These are phyloP conservation scores for Myrica gale DNA, from an alignment of 306 rosid genomes.

Conservation along the genomic window DNA sequence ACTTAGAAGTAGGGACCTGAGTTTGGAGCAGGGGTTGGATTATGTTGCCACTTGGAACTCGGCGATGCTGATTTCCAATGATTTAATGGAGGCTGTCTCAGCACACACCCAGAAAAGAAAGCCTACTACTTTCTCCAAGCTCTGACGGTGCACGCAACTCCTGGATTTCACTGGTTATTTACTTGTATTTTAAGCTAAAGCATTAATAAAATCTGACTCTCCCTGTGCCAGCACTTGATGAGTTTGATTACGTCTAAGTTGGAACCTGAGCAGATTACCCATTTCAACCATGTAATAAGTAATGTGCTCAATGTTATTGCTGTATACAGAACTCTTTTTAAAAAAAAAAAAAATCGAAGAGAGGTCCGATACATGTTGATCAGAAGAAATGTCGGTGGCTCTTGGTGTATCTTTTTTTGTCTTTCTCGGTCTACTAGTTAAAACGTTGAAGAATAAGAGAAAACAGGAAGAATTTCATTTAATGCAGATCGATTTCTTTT, in stretches of 20 bases:
- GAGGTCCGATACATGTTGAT: too few relatives aligned
- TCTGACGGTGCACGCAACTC: slow-evolving; percentile 32
- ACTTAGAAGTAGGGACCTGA: slow-evolving; percentile 68
- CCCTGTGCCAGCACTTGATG: neutral
- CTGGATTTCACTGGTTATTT: neutral
- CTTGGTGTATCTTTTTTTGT: too few relatives aligned
- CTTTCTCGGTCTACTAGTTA: too few relatives aligned
- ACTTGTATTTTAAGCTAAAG: neutral
- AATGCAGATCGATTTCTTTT: too few relatives aligned
- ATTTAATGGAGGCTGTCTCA: slow-evolving; percentile 56
- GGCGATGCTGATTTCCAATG: slow-evolving; percentile 55
- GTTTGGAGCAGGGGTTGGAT: slow-evolving; percentile 74
- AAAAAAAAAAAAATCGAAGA: too few relatives aligned
- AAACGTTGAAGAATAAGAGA: too few relatives aligned
- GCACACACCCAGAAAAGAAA: slow-evolving; percentile 57
- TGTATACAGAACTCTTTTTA: too few relatives aligned
- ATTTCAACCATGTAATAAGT: too few relatives aligned
- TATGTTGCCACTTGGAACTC: slow-evolving; percentile 85
- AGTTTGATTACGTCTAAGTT: neutral
- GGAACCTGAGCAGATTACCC: neutral
- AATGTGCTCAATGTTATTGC: too few relatives aligned
- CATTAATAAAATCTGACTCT: neutral
- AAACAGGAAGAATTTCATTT: too few relatives aligned
- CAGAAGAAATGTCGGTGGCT: too few relatives aligned
- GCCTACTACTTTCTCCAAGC: slow-evolving; percentile 71